Conservation (phyloP, 2,329 filamentous ascomycete species). For the Fusarium sp. region DNA sequence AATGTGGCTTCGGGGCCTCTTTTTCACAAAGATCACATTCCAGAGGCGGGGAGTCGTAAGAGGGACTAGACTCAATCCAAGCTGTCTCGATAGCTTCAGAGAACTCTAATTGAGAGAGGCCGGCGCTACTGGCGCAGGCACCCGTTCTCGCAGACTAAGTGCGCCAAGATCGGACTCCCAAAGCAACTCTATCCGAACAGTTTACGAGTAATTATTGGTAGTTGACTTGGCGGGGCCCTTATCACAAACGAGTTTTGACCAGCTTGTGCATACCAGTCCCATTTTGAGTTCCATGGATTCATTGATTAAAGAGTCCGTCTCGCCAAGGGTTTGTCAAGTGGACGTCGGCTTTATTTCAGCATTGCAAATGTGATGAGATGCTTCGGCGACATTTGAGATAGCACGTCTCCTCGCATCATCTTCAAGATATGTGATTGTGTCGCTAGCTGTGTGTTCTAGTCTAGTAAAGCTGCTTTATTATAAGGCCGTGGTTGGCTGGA, state of each 20-base stretch:
- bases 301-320: background rate
- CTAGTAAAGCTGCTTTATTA: background rate
- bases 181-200: constrained; percentile 29
- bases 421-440: background rate
- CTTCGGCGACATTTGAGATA: background rate
- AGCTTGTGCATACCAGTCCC: constrained; percentile 29
- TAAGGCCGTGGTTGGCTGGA: no score
- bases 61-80: constrained; percentile 27
- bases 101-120: constrained; percentile 26
- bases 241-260: background rate
- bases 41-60: constrained; percentile 7
- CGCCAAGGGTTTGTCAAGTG: background rate
- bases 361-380: constrained; percentile 17
- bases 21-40: constrained; percentile 29
- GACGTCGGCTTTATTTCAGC: background rate
- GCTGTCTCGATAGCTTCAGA: constrained; percentile 22
- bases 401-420: background rate
- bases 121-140: constrained; percentile 38
- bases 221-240: constrained; percentile 5
- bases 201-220: background rate
- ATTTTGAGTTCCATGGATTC: constrained; percentile 19
- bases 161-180: constrained; percentile 11
- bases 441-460: background rate
- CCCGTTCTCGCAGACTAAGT: constrained; percentile 14
- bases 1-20: constrained; percentile 7